Evolutionary conservation across 2,329 filamentous ascomycete genomes (phyloP), one percentile per base, ranked within the genome.

Genomic region (Colletotrichum tofieldiae): DNA sequence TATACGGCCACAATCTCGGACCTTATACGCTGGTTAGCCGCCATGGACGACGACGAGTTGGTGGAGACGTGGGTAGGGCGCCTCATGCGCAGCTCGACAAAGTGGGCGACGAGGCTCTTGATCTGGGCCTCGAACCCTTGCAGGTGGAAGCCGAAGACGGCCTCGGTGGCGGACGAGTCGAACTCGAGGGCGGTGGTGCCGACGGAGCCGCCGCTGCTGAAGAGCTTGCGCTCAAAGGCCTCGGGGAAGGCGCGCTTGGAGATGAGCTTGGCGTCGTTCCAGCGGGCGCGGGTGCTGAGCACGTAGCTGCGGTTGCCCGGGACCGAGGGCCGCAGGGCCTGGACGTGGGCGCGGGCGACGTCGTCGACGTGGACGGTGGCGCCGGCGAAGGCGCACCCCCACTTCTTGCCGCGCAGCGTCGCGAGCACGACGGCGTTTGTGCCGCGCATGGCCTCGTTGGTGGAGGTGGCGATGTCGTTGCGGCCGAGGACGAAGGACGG

Each of bases 201-300:
- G 0, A 68, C 60, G 1, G 69, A 69, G 16, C 72, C 72, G n/a
- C 56, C 49, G 47, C 65, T 64, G 29, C 55, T 54, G 56, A 74
- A 37, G 16, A 73, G 29, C 59, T 64, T 56, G n/a, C 65, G 55
- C 55, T 74, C 60, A 11, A 73, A 65, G 20, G 65, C 65, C 55
- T 74, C 69, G 49, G 69, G 69, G 37, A 74, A 85, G 37, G 74
- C 74, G 23, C 76, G 70, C 56, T 79, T 77, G 5, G 81, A 82
- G 60, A 85, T 82, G 23, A 79, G 78, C 55, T 81, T 80, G 0
- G 80, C 78, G 32, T 84, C 81, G 55, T 82, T 81, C 84, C 83
- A 86, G 14, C 71, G 66, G 12, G 71, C 55, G 49, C 37, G 51
- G 5, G 71, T 73, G 54, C 71, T 73, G 41, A 73, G 71, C 37